phyloP scores from a whole-genome alignment of 2,329 filamentous ascomycete species.

The Exserohilum turcica region DNA sequence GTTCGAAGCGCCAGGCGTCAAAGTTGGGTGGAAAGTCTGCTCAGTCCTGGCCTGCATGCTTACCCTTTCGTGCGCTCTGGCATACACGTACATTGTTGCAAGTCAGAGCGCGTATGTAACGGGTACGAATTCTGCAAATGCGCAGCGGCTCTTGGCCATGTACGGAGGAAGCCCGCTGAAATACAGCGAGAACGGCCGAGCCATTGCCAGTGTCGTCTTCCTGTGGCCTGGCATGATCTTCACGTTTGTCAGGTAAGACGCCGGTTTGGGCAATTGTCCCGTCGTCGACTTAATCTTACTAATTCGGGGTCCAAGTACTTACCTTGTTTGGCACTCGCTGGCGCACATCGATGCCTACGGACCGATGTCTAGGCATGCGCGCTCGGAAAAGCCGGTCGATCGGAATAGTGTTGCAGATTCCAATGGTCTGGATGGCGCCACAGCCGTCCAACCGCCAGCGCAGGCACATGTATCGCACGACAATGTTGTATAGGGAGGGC shows the following conservation, averaged over 20 bases:
- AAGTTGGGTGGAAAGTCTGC: slow-evolving; percentile 60
- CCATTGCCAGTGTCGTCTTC: slow-evolving; percentile 58
- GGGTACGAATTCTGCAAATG: slow-evolving; percentile 45
- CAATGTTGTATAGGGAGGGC: background rate
- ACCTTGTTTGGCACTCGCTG: slow-evolving; percentile 48
- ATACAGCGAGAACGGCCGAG: slow-evolving; percentile 58
- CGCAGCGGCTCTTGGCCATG: slow-evolving; percentile 43
- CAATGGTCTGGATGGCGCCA: background rate
- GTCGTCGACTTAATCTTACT: background rate
- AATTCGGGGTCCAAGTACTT: slow-evolving; percentile 33
- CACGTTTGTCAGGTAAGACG: slow-evolving; percentile 53
- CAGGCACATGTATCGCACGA: background rate
- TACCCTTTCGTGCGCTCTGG: slow-evolving; percentile 55
- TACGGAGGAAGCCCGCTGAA: slow-evolving; percentile 47
- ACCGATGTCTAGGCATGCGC: slow-evolving; percentile 48
- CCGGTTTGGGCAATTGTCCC: background rate
- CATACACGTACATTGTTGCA: slow-evolving; percentile 59
- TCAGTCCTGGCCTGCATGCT: slow-evolving; percentile 56
- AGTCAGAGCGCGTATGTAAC: slow-evolving; percentile 54
- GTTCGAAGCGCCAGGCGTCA: slow-evolving; percentile 55
- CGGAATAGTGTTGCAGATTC: background rate
- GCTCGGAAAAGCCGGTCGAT: slow-evolving; percentile 8
- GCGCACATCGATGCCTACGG: slow-evolving; percentile 47
- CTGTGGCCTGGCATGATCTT: slow-evolving; percentile 59
- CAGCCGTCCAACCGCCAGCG: background rate